Evolutionary conservation across 192 early-diverging fungal genomes (phyloP), one percentile per base, ranked within the genome.

Genomic region (Hyaloraphidium curvatum): DNA sequence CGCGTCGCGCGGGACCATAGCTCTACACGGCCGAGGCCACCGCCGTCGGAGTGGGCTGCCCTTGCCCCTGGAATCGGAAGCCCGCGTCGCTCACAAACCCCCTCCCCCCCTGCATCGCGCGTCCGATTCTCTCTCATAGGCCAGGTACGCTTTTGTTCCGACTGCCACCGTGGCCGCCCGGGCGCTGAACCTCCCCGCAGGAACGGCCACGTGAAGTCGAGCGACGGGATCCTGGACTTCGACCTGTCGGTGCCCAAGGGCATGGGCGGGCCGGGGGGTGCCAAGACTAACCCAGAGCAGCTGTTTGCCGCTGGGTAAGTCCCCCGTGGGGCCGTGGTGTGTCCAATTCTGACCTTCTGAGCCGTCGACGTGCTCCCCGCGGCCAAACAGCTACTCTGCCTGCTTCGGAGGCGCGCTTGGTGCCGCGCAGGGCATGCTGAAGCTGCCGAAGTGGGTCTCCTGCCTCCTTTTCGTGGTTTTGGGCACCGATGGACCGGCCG

Each of bases 271-370:
- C 43, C 43, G 43, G 43, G 43, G 23, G 4, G 5, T 14, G 43
- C 43, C 5, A 21, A 21, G 43, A 48, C 7, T 11, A 48, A 48
- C 43, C 43, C 43, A 25, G 43, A 48, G 43, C 43, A 48, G 23
- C 19, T 48, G 43, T 48, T 48, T 25, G 43, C 43, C 5, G 43
- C 43, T 9, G 43, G 43, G 43, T 48, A 7, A 48, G 43, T 48
- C 33, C 17, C n/a, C n/a, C n/a, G n/a, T n/a, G n/a, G n/a, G n/a
- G n/a, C n/a, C n/a, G n/a, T n/a, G n/a, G n/a, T n/a, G n/a, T n/a
- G n/a, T n/a, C n/a, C n/a, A n/a, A n/a, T n/a, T n/a, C n/a, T n/a
- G n/a, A n/a, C n/a, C n/a, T n/a, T n/a, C n/a, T n/a, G n/a, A n/a
- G n/a, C n/a, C 11, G 17, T 48, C 43, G 7, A 9, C 9, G 7